phyloP scores from a whole-genome alignment of 441 rosid species.

The Populus tomentosa region DNA sequence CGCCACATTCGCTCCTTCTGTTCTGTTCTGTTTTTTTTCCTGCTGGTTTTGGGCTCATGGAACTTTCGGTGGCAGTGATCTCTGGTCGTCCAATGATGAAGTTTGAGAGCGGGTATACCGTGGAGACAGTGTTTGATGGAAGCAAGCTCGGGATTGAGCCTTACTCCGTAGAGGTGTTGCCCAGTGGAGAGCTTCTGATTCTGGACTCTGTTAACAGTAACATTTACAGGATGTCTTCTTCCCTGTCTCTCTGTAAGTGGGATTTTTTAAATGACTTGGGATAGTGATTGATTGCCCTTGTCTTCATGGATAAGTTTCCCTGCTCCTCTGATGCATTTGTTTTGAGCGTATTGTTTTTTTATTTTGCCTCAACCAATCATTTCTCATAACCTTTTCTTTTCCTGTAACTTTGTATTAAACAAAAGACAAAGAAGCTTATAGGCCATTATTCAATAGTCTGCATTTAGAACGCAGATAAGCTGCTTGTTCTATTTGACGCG shows the following conservation, averaged over 20 bases:
- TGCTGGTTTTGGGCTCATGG: not conserved
- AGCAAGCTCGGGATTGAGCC: constrained; percentile 96
- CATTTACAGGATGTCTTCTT: constrained; percentile 76
- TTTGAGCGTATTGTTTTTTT: not conserved
- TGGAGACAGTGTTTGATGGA: constrained; percentile 94
- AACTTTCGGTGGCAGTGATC: constrained; percentile 43
- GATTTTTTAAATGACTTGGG: constrained; percentile 3
- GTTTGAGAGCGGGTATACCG: constrained; percentile 80
- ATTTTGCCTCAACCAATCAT: not conserved
- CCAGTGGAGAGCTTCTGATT: constrained; percentile 81
- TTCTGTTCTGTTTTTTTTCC: not conserved
- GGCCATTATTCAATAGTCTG: not conserved
- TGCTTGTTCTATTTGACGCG: not conserved
- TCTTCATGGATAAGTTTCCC: constrained; percentile 3
- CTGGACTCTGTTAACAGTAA: constrained; percentile 86
- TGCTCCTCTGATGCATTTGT: not conserved
- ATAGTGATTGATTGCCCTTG: constrained; percentile 7
- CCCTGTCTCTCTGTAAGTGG: constrained; percentile 78
- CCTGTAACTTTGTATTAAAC: not conserved
- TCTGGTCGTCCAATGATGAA: constrained; percentile 80
- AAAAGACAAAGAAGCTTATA: not conserved
- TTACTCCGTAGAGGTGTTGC: constrained; percentile 63
- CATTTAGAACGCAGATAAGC: not conserved
- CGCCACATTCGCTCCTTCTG: constrained; percentile 7
- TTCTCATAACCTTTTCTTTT: not conserved